Base-by-base conservation (phyloP, 371 early-diverging fungal species). In the Saksenaea oblongispora region DNA sequence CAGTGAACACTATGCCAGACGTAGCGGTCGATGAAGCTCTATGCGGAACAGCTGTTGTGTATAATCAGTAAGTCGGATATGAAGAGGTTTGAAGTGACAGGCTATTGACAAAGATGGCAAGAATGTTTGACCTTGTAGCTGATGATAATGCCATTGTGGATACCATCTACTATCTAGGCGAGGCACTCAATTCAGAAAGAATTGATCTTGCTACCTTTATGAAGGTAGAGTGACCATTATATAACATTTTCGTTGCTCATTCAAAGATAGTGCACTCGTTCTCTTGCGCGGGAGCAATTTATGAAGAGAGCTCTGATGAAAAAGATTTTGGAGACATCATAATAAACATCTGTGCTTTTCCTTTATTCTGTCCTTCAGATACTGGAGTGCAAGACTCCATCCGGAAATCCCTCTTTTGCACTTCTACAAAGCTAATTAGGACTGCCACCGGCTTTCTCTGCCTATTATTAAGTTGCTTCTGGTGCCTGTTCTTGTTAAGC, bases 121-220 rank as follows among this genome's bases (percentile, higher is more conserved):
- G 93, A 62, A 75, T 95, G 42, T 87, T 94, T 63, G 93, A 93
- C 14, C 70, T 93, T 69, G 89, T 93, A 10, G 95, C 93, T 14
- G 95, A 95, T 61, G 95, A 94, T 47, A 89, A 90, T 62, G 94
- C 96, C 0, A 87, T 94, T 44, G 93, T 95, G 62, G 97, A 97
- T 61, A 87, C 93, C n/a, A 81, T 95, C 54, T 95, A 95, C 69
- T 82, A 86, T 47, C 77, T 97, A 51, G 87, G 89, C 24, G 85
- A 89, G 70, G 94, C 94, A 9, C 71, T 95, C 34, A 89, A 85
- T 64, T 81, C 85, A 31, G 92, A 88, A 54, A 75, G 81, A 58
- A 83, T 91, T 54, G 86, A 92, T 42, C 62, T 89, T 31, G 74
- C 71, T 27, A 79, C 84, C 1, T 93, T 90, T 64, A 86, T 93